These are phyloP conservation scores for Penicillium sp. DNA, from an alignment of 2,329 filamentous ascomycete species.

Conservation along the genomic window DNA sequence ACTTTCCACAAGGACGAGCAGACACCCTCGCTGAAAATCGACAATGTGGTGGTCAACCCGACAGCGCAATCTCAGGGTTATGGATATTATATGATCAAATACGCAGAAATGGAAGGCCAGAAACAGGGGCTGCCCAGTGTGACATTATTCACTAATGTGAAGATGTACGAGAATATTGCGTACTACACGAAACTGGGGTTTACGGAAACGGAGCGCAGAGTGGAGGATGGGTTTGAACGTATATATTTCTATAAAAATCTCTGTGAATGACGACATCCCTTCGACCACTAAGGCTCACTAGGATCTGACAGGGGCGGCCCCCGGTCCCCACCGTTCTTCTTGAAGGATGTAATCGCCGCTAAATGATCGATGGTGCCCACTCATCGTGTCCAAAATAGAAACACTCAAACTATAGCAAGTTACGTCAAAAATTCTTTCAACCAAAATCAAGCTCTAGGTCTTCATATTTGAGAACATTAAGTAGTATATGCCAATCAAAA, in stretches of 20 bases:
- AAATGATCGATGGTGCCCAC: background rate
- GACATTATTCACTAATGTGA: slow-evolving; percentile 24
- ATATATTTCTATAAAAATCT: slow-evolving; percentile 19
- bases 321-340: background rate
- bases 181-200: slow-evolving; percentile 23
- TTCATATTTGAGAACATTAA: slow-evolving; percentile 10
- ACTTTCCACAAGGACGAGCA: background rate
- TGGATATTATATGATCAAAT: slow-evolving; percentile 6
- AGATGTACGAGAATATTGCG: slow-evolving; percentile 25
- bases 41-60: slow-evolving; percentile 22
- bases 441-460: background rate
- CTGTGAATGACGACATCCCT: background rate
- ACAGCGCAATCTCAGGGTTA: slow-evolving; percentile 19
- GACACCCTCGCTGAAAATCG: slow-evolving; percentile 10
- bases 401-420: accelerated
- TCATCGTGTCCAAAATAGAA: background rate
- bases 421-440: background rate
- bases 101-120: background rate
- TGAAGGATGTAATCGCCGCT: background rate
- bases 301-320: background rate
- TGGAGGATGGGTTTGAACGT: slow-evolving; percentile 23
- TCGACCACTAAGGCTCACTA: background rate
- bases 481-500: slow-evolving; percentile 6
- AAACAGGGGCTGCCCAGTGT: background rate
- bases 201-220: slow-evolving; percentile 13